Conservation (phyloP, 2,329 filamentous ascomycete species). For the Tolypocladium ovalisporum region DNA sequence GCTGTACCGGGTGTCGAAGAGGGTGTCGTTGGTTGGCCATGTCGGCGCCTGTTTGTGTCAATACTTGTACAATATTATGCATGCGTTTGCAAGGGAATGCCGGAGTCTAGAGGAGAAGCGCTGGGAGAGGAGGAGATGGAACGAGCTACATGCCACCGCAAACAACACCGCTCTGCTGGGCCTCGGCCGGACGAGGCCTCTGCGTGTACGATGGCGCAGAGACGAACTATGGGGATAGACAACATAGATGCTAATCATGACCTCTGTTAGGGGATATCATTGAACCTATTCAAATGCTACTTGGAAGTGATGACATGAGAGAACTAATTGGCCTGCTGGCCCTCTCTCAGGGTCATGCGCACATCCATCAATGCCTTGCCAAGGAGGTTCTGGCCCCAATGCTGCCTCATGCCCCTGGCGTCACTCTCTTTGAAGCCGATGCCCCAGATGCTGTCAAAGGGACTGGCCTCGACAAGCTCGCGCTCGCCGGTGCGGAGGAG, state of each 20-base stretch:
- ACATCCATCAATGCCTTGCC: conserved; percentile 52
- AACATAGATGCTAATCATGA: conserved; percentile 5
- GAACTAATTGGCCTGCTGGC: conserved; percentile 12
- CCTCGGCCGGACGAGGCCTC: conserved; percentile 10
- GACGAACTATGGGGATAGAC: conserved; percentile 9
- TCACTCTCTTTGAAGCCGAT: conserved; percentile 45
- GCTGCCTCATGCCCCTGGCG: conserved; percentile 32
- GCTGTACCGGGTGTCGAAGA: neutral
- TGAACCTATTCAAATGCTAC: neutral
- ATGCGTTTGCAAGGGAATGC: conserved; percentile 9
- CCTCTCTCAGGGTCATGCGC: conserved; percentile 37
- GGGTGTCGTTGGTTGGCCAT: neutral
- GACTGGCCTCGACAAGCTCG: conserved; percentile 52
- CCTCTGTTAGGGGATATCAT: neutral
- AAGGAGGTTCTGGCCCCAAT: conserved; percentile 55
- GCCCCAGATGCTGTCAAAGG: conserved; percentile 54
- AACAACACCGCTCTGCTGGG: conserved; percentile 22
- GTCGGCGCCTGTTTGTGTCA: neutral
- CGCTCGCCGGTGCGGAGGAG: conserved; percentile 47
- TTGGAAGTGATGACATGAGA: neutral
- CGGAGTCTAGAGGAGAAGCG: conserved; percentile 2
- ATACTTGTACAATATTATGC: neutral
- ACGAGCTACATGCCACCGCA: conserved; percentile 13
- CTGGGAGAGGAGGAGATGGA: conserved; percentile 9
- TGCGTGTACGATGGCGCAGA: conserved; percentile 17